Conservation (phyloP, 2,329 filamentous ascomycete genomes). For the Aspergillus sp. region DNA sequence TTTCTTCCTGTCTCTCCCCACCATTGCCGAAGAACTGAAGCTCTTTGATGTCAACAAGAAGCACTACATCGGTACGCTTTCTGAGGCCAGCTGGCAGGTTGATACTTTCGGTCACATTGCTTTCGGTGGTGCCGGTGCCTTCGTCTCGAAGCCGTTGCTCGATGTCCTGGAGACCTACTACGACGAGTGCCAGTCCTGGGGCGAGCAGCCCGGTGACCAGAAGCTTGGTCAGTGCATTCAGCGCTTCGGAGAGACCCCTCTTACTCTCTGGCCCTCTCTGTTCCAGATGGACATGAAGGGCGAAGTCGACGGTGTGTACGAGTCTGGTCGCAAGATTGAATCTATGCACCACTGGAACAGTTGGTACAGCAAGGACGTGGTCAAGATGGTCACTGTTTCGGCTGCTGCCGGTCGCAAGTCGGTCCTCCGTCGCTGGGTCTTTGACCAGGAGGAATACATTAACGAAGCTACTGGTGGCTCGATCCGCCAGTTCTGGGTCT, state of each 20-base stretch:
- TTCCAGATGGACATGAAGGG: slow-evolving; percentile 41
- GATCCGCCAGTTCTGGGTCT: slow-evolving; percentile 35
- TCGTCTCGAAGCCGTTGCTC: slow-evolving; percentile 36
- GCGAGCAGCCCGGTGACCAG: slow-evolving; percentile 39
- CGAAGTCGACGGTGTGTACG: slow-evolving; percentile 36
- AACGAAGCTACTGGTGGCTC: slow-evolving; percentile 30
- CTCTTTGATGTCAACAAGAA: slow-evolving; percentile 34
- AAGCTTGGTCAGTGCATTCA: slow-evolving; percentile 39
- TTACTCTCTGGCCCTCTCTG: slow-evolving; percentile 37
- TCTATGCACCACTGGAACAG: slow-evolving; percentile 40
- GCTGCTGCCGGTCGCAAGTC: slow-evolving; percentile 36
- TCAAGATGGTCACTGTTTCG: slow-evolving; percentile 38
- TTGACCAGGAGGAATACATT: slow-evolving; percentile 34
- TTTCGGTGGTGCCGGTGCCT: slow-evolving; percentile 40
- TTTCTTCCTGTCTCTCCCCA: slow-evolving; percentile 36
- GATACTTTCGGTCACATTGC: slow-evolving; percentile 39
- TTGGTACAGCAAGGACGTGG: slow-evolving; percentile 40
- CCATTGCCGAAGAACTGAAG: slow-evolving; percentile 33
- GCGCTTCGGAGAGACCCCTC: slow-evolving; percentile 30
- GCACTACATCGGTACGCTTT: slow-evolving; percentile 39
- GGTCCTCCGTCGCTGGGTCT: slow-evolving; percentile 39
- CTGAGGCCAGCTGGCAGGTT: slow-evolving; percentile 39
- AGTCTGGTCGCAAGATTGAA: slow-evolving; percentile 38
- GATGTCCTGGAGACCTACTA: slow-evolving; percentile 33
- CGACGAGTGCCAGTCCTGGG: slow-evolving; percentile 37